Conservation (phyloP, 345 rosid genomes). For the Salix caprea region DNA sequence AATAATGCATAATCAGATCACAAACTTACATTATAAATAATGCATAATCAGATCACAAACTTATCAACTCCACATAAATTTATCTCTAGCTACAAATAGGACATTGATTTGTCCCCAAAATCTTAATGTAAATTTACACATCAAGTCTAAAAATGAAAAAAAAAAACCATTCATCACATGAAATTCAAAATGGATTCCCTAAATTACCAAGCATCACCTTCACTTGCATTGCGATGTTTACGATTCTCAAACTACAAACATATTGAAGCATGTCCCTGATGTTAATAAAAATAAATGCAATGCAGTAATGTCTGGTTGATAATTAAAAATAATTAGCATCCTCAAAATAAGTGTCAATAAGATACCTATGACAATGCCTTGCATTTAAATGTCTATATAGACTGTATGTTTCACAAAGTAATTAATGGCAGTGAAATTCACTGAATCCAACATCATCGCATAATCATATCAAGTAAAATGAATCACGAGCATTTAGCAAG, state of each 20-base stretch:
- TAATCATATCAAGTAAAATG: neutral
- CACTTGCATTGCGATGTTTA: neutral
- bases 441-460: neutral
- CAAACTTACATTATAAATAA: conserved; percentile 28
- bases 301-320: neutral
- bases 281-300: neutral
- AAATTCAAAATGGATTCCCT: neutral
- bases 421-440: neutral
- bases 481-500: neutral
- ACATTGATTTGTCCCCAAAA: neutral
- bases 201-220: neutral
- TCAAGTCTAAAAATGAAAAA: neutral
- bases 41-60: conserved; percentile 37
- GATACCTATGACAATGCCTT: neutral
- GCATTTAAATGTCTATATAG: neutral
- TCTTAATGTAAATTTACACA: neutral
- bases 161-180: neutral
- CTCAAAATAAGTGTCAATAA: neutral
- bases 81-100: neutral
- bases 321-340: neutral
- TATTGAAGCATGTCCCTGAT: neutral
- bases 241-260: neutral
- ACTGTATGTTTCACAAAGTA: neutral
- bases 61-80: neutral
- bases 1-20: conserved; percentile 41